Evolutionary conservation across 2,329 filamentous ascomycete genomes (phyloP), one percentile per base, ranked within the genome.

Genomic region (Diaporthe sp.): DNA sequence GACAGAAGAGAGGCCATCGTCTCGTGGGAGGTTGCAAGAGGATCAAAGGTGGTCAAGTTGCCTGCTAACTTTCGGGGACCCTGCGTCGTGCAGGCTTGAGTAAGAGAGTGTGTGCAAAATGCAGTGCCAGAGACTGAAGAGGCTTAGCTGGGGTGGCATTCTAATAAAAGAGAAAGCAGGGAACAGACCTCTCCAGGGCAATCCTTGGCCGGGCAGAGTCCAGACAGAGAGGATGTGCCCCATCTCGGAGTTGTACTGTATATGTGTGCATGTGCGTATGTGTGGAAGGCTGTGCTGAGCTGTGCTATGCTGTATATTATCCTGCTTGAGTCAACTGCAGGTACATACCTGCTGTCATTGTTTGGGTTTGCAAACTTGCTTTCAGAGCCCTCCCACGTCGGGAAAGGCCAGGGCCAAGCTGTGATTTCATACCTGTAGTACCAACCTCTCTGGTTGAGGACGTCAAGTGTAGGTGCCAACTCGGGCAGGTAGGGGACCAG

Each of bases 111-210:
- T 25, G 34, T 25, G 37, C 58, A 28, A n/a, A 25, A 65, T 65
- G 59, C 65, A 53, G 65, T 68, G 65, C 22, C 22, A 68, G 46
- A 51, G 22, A 53, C 49, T 31, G 17, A 69, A 55, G 65, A 55
- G 65, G 49, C 49, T 69, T 55, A 69, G 65, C 57, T 10, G 34
- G 44, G 57, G 62, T 62, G 70, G 70, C 57, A 62, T 62, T 72
- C 70, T 62, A 72, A 72, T 62, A 72, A 72, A 72, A 72, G 70
- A 55, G 57, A 72, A 62, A 72, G 70, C 70, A 72, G 37, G 70
- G 58, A 72, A 62, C 57, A 72, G 46, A 22, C 17, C 37, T 42
- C 57, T 13, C 31, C 44, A 62, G 28, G 70, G 49, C 65, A 42
- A 31, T 69, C 65, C 65, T 68, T 53, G 65, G 65, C 46, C 65